Evolutionary conservation across 2,329 filamentous ascomycete genomes (phyloP), one percentile per base, ranked within the genome.

Genomic region (Xylaria digitata): DNA sequence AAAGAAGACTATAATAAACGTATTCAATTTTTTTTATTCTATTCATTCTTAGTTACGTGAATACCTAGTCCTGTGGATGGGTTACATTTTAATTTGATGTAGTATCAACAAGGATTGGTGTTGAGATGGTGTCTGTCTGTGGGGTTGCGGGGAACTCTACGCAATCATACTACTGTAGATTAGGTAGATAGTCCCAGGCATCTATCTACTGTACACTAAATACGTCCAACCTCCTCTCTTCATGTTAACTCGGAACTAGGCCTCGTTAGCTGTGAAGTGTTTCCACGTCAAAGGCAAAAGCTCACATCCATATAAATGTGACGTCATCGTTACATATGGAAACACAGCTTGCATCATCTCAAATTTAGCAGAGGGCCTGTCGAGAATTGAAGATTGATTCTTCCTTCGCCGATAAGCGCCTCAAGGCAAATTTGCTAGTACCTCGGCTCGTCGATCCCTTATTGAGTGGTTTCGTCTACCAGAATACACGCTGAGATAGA

Each of bases 271-370:
- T 2, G 26, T 30, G 3, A 45, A 17, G 40, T 15, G 21, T 43
- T 43, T 50, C 46, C 15, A 37, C 15, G 19, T 4, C 6, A 9
- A 54, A n/a, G 8, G 40, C 6, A 5, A 42, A n/a, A 60, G 5
- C 23, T 45, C 13, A 34, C 23, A 23, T 19, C 30, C 11, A 19
- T 8, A 34, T 19, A 34, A 8, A 8, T 37, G 40, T 63, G 62
- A 61, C 59, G 52, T 68, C 56, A 57, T 60, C 42, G 34, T 63
- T 50, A 56, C n/a, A 5, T 37, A 30, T 19, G n/a, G 26, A 26
- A 58, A 42, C 30, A 8, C 2, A 54, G 45, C 61, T 43, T 21
- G 6, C 42, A 2, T 43, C 52, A 11, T 13, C 50, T 21, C n/a
- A n/a, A 17, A 32, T 15, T 54, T 17, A 23, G 26, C 21, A 23